Base-by-base conservation (phyloP, 768 basidiomycete genomes). In the Naganishia vaughanmartiniae region DNA sequence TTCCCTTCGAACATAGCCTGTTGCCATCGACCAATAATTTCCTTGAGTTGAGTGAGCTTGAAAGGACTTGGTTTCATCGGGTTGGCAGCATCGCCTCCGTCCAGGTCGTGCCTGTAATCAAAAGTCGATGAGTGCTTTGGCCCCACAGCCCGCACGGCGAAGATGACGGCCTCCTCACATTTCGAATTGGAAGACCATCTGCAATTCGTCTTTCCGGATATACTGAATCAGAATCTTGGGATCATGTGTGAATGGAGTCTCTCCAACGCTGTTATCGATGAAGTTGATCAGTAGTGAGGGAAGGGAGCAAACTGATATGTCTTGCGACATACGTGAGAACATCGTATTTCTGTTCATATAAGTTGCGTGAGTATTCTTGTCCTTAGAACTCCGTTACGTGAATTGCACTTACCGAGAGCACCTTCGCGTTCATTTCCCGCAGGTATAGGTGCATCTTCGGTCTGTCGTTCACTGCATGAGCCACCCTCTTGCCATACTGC, bases 391-490 rank as follows among this genome's bases (percentile, higher is more conserved):
- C 30, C 66, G 66, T 69, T 73, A 72, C 71, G 65, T 72, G 54
- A 58, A 70, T 58, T 69, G 54, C 28, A 82, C 86, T 71, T 74
- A 88, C 87, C 12, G 86, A 86, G 19, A 89, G 82, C 4, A 90
- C 87, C 72, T 87, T 84, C 39, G 73, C 66, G 68, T 87, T 78
- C 88, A 91, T 89, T 80, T 90, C 87, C 73, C 85, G 83, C 55
- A 91, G 75, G 75, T 84, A 90, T 69, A 89, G 86, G 74, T 89
- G 88, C 0, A 89, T 86, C 12, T 82, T 83, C 5, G 88, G 89
- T 1, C 89, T 89, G 46, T 4, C 9, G 14, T 11, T 42, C 14
- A 14, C 19, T 30, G 9, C 45, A 45, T 45, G 7, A 15, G 19
- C 30, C 7, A 30, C 24, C 33, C 10, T 17, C 6, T 17, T 9